These are phyloP conservation scores for Sporothrix globosa DNA, from an alignment of 2,329 filamentous ascomycete species.

Conservation along the genomic window DNA sequence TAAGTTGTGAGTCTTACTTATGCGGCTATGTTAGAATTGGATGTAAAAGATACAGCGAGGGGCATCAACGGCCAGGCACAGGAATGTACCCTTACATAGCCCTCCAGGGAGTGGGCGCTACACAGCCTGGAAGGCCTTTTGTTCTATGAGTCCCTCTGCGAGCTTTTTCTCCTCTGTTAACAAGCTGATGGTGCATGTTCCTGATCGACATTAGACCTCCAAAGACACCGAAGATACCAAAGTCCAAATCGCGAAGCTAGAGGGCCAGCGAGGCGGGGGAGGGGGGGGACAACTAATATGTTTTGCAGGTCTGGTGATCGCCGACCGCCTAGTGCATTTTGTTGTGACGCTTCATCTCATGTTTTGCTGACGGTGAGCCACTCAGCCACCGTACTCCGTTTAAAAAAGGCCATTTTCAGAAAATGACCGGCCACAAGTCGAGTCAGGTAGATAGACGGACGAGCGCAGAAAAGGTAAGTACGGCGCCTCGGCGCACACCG, in stretches of 20 bases:
- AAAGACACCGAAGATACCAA: not conserved
- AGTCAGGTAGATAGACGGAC: not conserved
- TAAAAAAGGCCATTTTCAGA: no score
- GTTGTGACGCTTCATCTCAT: not conserved
- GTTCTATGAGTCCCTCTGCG: not conserved
- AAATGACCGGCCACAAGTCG: not conserved
- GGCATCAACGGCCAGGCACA: not conserved
- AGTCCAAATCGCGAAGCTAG: not conserved
- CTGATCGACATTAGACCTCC: not conserved
- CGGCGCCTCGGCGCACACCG: no score
- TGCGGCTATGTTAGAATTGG: no score
- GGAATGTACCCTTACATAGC: not conserved
- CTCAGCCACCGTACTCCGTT: no score
- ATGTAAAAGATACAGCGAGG: not conserved
- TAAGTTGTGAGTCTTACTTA: no score
- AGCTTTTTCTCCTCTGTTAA: not conserved
- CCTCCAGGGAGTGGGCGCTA: no score
- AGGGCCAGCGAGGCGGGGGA: not conserved
- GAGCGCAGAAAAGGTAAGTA: not conserved
- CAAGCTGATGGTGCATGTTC: not conserved
- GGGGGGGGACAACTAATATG: not conserved
- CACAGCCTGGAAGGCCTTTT: no score
- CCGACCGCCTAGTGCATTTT: not conserved
- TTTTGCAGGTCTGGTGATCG: constrained; percentile 22
- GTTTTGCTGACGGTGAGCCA: not conserved